Base-by-base conservation (phyloP, 495 filamentous ascomycete genomes). In the Penicillium coffeae region DNA sequence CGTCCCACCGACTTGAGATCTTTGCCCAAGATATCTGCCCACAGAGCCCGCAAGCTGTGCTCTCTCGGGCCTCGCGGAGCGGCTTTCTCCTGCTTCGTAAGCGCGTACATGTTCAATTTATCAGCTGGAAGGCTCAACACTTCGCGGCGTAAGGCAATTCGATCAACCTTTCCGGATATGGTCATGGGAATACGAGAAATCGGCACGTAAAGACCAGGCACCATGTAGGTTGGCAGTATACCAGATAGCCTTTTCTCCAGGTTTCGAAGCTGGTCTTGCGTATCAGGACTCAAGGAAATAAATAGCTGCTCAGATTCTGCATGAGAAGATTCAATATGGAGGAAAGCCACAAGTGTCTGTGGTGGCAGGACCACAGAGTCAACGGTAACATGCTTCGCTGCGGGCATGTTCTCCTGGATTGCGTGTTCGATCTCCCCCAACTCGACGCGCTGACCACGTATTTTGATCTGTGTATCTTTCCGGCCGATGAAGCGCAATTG, bases 371-470 rank as follows among this genome's bases (percentile, higher is more conserved):
- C 10, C 39, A 25, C 39, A 13, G n/a, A n/a, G n/a, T 42, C 39
- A 12, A 27, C 21, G 19, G 14, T 21, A 21, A 7, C 39, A 2
- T 6, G 5, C 8, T 21, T 9, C 4, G 6, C 21, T 2, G 5
- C 10, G 5, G 19, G 9, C 8, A 36, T 6, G 25, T 4, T 5
- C 27, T 27, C 27, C 2, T 22, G 7, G 16, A 49, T 22, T 64
- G 57, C 35, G 41, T 36, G 18, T 44, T 62, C 66, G n/a, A 75
- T 50, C 15, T 75, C 72, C 1, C 51, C 41, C 0, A 73, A 49
- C 21, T 75, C 69, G 13, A 75, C 45, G 0, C 72, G 65, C 6
- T 73, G 38, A 5, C 72, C 70, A 0, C 59, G 48, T n/a, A 75
- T 52, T 21, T 50, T 50, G 40, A 45, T 21, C 14, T 50, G 40